These are phyloP conservation scores for Paecilomyces sp. DNA, from an alignment of 2,329 filamentous ascomycete species.

Conservation along the genomic window DNA sequence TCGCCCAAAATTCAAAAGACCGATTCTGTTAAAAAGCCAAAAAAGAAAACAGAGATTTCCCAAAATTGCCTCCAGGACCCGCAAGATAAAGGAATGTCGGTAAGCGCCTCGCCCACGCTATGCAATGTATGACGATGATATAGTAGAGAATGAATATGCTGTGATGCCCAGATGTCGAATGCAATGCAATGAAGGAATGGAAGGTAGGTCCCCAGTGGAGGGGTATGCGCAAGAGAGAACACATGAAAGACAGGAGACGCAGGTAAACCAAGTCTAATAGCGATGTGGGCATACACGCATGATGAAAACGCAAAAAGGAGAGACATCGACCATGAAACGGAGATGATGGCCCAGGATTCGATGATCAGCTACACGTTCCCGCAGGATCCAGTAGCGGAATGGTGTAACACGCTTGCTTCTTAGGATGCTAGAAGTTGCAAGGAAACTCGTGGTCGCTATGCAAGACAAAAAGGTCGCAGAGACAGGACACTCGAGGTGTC, in stretches of 20 bases:
- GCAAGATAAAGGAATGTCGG: conserved; percentile 9
- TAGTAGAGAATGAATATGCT: conserved; percentile 8
- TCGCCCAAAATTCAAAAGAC: background rate
- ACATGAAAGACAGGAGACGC: background rate
- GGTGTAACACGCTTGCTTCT: conserved; percentile 14
- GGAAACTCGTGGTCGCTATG: conserved; percentile 16
- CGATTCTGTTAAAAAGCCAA: background rate
- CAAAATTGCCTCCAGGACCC: background rate
- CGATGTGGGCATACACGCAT: conserved; percentile 8
- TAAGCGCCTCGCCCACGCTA: conserved; percentile 11
- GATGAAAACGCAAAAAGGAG: conserved; percentile 9
- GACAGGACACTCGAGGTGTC: conserved; percentile 1
- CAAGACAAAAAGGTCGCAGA: conserved; percentile 6
- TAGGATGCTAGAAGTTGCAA: conserved; percentile 17
- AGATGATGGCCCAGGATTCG: conserved; percentile 4
- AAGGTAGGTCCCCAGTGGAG: background rate
- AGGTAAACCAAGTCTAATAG: background rate
- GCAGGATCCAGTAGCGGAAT: conserved; percentile 3
- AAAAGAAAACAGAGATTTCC: background rate
- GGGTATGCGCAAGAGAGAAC: background rate
- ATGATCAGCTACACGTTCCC: conserved; percentile 5
- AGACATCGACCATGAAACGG: conserved; percentile 12
- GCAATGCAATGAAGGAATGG: conserved; percentile 2
- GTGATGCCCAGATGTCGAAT: conserved; percentile 8
- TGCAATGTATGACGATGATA: conserved; percentile 1